Evolutionary conservation across 768 basidiomycete genomes (phyloP).

Genomic region (Hypholoma fasciculare): DNA sequence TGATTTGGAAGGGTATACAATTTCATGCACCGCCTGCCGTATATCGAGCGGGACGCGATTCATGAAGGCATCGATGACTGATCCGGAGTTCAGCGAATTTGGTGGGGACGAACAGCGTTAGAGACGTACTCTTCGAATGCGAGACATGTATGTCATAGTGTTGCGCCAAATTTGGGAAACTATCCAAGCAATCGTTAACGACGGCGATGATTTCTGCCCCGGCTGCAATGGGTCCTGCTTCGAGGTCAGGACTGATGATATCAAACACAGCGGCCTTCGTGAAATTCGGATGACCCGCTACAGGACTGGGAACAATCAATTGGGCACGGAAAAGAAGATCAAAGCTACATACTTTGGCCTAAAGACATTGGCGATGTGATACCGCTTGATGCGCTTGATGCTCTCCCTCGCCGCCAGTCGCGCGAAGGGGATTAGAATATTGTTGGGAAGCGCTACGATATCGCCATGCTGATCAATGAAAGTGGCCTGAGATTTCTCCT

Average conservation of each 20-base stretch:
- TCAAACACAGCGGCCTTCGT: conserved; percentile 80
- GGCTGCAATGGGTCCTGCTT: conserved; percentile 63
- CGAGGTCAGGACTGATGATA: conserved; percentile 76
- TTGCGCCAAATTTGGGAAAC: conserved; percentile 67
- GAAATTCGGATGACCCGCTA: conserved; percentile 72
- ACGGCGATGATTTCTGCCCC: conserved; percentile 75
- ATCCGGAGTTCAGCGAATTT: not conserved
- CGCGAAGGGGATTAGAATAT: conserved; percentile 77
- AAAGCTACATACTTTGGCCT: conserved; percentile 52
- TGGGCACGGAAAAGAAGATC: not conserved
- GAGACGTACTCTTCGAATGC: conserved; percentile 66
- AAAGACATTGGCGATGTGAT: conserved; percentile 75
- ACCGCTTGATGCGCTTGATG: conserved; percentile 77
- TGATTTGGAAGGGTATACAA: conserved; percentile 66
- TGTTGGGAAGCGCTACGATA: conserved; percentile 70
- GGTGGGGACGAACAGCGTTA: not conserved
- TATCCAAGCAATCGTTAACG: conserved; percentile 63
- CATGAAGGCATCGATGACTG: conserved; percentile 70
- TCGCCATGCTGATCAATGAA: conserved; percentile 84
- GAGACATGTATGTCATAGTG: conserved; percentile 79
- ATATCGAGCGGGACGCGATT: conserved; percentile 59
- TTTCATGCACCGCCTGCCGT: conserved; percentile 58
- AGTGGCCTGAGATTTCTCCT: conserved; percentile 64
- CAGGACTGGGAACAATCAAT: conserved; percentile 39
- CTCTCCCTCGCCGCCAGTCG: conserved; percentile 72